Evolutionary conservation across 2,329 filamentous ascomycete species (phyloP).

Genomic region (Alternaria ethzedia): DNA sequence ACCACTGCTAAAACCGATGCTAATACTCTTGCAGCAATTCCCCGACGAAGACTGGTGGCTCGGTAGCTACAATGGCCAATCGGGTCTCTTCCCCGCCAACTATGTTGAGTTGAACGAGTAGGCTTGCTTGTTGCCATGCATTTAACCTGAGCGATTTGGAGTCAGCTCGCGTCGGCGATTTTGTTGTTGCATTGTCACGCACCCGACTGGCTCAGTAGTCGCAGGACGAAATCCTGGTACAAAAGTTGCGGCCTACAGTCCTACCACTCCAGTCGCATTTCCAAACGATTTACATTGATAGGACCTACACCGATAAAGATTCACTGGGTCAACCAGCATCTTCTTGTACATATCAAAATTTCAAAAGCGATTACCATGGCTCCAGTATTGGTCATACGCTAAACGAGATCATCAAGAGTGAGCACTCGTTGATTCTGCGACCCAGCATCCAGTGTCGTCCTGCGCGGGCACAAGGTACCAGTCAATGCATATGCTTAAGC

Average conservation of each 20-base stretch:
- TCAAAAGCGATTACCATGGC: neutral
- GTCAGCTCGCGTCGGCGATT: neutral
- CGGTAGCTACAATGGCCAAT: slow-evolving; percentile 78
- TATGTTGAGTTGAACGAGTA: slow-evolving; percentile 52
- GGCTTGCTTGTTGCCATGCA: neutral
- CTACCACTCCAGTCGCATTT: neutral
- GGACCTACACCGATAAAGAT: neutral
- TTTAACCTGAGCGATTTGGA: neutral
- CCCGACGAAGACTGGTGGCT: slow-evolving; percentile 99
- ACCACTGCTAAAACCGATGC: neutral
- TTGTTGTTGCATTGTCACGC: slow-evolving; percentile 1
- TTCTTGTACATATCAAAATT: neutral
- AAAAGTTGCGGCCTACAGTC: neutral
- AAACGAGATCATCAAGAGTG: neutral
- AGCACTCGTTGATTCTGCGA: neutral
- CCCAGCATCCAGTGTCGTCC: neutral
- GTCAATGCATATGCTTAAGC: neutral
- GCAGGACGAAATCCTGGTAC: slow-evolving; percentile 3
- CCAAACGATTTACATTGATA: neutral
- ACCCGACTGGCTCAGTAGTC: neutral
- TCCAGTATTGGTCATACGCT: neutral
- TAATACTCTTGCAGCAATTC: slow-evolving; percentile 71
- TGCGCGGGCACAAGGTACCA: neutral
- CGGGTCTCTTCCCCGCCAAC: slow-evolving; percentile 76
- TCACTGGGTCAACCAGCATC: neutral